Evolutionary conservation across 177 flowering plant species (phyloP).

Genomic region (Tripterygium wilfordii): DNA sequence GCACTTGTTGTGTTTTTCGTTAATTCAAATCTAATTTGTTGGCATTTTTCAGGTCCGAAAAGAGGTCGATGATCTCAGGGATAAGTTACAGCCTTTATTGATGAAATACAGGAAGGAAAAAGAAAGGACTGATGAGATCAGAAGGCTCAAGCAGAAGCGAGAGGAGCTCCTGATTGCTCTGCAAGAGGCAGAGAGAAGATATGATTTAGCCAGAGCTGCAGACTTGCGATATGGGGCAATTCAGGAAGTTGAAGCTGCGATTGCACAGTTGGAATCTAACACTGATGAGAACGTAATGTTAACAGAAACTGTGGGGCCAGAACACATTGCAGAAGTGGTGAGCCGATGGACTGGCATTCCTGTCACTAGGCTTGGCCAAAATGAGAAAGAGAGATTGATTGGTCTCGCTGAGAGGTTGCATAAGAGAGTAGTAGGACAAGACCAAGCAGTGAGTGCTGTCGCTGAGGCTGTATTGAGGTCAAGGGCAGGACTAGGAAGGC

Average conservation of each 20-base stretch:
- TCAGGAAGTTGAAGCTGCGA: slow-evolving; percentile 72
- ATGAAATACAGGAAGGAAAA: slow-evolving; percentile 90
- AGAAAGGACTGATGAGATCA: slow-evolving; percentile 77
- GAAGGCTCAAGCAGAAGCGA: slow-evolving; percentile 65
- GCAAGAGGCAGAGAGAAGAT: slow-evolving; percentile 88
- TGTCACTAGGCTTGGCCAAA: slow-evolving; percentile 87
- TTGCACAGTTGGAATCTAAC: slow-evolving; percentile 61
- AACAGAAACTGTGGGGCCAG: slow-evolving; percentile 84
- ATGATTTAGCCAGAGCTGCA: slow-evolving; percentile 84
- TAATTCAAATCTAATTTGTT: background rate
- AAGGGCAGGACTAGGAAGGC: slow-evolving; percentile 83
- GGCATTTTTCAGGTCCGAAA: slow-evolving; percentile 41
- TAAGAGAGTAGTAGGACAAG: slow-evolving; percentile 85
- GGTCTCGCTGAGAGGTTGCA: slow-evolving; percentile 85
- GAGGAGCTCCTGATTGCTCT: slow-evolving; percentile 63
- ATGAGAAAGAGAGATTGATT: slow-evolving; percentile 74
- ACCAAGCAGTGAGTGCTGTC: slow-evolving; percentile 79
- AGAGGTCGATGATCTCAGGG: slow-evolving; percentile 89
- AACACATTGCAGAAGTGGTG: slow-evolving; percentile 92
- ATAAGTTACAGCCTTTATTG: slow-evolving; percentile 77
- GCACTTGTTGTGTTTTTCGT: background rate
- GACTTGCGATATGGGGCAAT: slow-evolving; percentile 81
- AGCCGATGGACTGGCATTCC: slow-evolving; percentile 99
- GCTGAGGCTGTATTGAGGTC: slow-evolving; percentile 90
- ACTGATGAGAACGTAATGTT: slow-evolving; percentile 61